Conservation (phyloP, 208 protist genomes). For the Trypanosoma scelopori region DNA sequence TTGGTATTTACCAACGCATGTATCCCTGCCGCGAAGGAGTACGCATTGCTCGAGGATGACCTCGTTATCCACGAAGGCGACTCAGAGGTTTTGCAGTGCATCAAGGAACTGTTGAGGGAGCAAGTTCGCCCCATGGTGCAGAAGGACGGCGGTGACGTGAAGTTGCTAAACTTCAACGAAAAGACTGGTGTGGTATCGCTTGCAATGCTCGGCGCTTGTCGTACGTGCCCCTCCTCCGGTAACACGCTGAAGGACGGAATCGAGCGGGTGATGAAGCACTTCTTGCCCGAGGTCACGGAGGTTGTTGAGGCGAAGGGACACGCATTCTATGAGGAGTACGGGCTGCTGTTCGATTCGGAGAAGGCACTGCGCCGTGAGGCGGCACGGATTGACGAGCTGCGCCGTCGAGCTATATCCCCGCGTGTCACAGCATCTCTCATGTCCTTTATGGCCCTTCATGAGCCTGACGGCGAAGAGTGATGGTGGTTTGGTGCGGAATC, state of each 20-base stretch:
- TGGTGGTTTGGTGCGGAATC: background rate
- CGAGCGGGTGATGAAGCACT: slow-evolving; percentile 92
- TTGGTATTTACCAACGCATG: slow-evolving; percentile 73
- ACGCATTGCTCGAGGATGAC: slow-evolving; percentile 85
- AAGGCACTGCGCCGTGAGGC: slow-evolving; percentile 75
- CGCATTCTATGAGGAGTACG: slow-evolving; percentile 84
- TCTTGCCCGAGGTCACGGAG: slow-evolving; percentile 88
- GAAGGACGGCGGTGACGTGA: slow-evolving; percentile 92
- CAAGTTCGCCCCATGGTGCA: slow-evolving; percentile 93
- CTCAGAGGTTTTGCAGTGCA: slow-evolving; percentile 89
- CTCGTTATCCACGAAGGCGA: slow-evolving; percentile 63
- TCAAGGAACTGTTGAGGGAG: slow-evolving; percentile 93
- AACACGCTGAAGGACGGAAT: slow-evolving; percentile 92
- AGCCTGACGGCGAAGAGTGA: slow-evolving; percentile 80
- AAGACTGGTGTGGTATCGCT: slow-evolving; percentile 88
- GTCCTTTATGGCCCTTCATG: slow-evolving; percentile 73
- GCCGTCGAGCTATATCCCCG: slow-evolving; percentile 41
- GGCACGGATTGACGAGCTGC: slow-evolving; percentile 53
- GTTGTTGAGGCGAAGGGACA: slow-evolving; percentile 76
- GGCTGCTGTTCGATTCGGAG: slow-evolving; percentile 78
- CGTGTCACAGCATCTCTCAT: slow-evolving; percentile 58
- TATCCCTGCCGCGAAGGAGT: slow-evolving; percentile 70
- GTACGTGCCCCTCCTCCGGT: slow-evolving; percentile 85
- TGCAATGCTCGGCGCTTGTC: slow-evolving; percentile 90
- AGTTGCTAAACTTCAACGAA: slow-evolving; percentile 84